Evolutionary conservation across 2,329 filamentous ascomycete species (phyloP).

Genomic region (Colletotrichum musicola): DNA sequence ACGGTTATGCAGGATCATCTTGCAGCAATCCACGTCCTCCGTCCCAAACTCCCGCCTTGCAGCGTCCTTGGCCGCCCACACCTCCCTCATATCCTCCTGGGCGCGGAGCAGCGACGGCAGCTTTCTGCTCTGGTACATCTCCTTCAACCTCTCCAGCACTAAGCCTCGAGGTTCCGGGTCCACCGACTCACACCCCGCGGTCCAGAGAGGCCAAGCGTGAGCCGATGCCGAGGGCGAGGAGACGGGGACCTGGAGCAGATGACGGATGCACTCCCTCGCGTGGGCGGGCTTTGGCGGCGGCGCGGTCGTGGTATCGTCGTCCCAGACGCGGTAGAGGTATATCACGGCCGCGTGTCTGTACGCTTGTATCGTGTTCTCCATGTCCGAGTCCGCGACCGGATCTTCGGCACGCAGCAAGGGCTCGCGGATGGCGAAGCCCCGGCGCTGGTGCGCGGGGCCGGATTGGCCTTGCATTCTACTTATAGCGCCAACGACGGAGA

Average conservation of each 20-base stretch:
- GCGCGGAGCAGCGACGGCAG: constrained; percentile 46
- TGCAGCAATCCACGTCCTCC: constrained; percentile 48
- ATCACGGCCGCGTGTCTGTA: constrained; percentile 48
- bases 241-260: constrained; percentile 44
- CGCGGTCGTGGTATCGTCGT: constrained; percentile 35
- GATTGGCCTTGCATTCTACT: constrained; percentile 43
- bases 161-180: constrained; percentile 41
- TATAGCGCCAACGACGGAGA: constrained; percentile 43
- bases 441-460: constrained; percentile 15
- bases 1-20: constrained; percentile 28
- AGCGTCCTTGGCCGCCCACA: constrained; percentile 47
- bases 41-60: constrained; percentile 44
- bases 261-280: constrained; percentile 43
- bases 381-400: constrained; percentile 29
- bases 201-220: constrained; percentile 50
- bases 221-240: constrained; percentile 46
- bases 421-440: constrained; percentile 4
- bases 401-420: neutral
- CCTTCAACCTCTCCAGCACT: constrained; percentile 43
- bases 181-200: constrained; percentile 48
- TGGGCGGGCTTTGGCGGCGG: constrained; percentile 40
- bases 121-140: constrained; percentile 46
- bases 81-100: constrained; percentile 46
- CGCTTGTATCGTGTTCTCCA: constrained; percentile 45
- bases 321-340: constrained; percentile 48